phyloP scores from a whole-genome alignment of 495 filamentous ascomycete genomes.

The Entonaema liquescens region DNA sequence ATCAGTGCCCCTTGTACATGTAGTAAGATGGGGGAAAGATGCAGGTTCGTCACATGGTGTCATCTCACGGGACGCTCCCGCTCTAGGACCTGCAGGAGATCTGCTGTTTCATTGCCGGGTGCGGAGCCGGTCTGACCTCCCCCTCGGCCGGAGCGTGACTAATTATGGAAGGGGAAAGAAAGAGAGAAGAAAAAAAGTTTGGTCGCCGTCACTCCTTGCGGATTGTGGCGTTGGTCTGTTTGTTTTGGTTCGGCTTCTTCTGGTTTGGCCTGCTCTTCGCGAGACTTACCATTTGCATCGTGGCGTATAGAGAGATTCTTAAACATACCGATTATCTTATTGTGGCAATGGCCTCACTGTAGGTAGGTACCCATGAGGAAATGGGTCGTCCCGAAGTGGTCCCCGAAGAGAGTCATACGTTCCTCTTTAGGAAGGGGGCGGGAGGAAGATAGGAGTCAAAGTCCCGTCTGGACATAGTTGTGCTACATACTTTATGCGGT shows the following conservation, averaged over 20 bases:
- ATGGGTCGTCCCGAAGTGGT: not conserved
- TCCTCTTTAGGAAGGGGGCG: not conserved
- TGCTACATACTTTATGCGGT: not conserved
- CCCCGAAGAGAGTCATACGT: not conserved
- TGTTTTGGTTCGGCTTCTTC: not conserved
- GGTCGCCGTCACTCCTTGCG: slow-evolving; percentile 6
- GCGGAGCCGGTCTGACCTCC: slow-evolving; percentile 22
- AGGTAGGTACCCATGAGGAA: slow-evolving; percentile 18
- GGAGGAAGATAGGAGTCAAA: slow-evolving; percentile 1
- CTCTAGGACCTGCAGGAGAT: slow-evolving; percentile 29
- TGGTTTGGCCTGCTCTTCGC: not conserved
- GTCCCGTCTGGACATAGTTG: not conserved
- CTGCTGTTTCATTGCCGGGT: slow-evolving; percentile 36
- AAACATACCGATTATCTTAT: slow-evolving; percentile 21
- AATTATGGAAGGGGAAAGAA: not conserved
- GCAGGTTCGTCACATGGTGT: slow-evolving; percentile 27
- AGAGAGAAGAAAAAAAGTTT: not conserved
- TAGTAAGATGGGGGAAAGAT: not conserved
- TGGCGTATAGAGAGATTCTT: slow-evolving; percentile 22
- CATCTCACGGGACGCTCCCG: slow-evolving; percentile 34
- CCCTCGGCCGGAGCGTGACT: slow-evolving; percentile 3
- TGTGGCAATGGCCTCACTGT: slow-evolving; percentile 9
- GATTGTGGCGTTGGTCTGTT: slow-evolving; percentile 12
- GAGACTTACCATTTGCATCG: slow-evolving; percentile 14
- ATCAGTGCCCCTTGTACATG: not conserved